Base-by-base conservation (phyloP, 1,284 basidiomycete species). In the Psilocybe mexicana region DNA sequence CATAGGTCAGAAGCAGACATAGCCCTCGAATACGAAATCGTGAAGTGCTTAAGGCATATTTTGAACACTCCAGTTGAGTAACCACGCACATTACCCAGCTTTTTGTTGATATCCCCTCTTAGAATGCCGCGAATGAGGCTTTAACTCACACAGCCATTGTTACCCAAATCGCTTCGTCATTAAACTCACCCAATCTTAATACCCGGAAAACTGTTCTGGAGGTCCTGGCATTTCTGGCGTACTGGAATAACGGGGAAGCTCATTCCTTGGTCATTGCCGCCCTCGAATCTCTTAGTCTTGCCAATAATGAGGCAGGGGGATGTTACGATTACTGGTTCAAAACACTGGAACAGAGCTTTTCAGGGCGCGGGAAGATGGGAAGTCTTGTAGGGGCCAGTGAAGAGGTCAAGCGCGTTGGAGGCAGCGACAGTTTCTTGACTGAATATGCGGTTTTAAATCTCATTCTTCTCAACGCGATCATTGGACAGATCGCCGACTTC, bases 301-400 rank as follows among this genome's bases (percentile, higher is more conserved):
- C 82, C 4, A 90, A 91, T 63, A 81, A 82, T 70, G 87, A 87
- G 58, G 79, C 84, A 10, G 70, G 71, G 36, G 79, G 80, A 33
- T 82, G 76, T 44, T 99, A 94, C 72, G 88, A 90, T 63, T 94
- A 86, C 62, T 98, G 94, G 96, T 92, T 99, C 72, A 87, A 87
- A 63, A 88, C 90, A 1, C 79, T 96, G 60, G 92, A 96, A 66
- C 77, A 78, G 40, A 86, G 86, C 3, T 80, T 98, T 11, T 84
- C 87, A 46, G 94, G 95, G 1, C 79, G 94, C 59, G 96, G 97
- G 1, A 91, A 88, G 71, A 96, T 98, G 94, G 96, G 96, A 1
- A 96, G 92, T 69, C 75, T 92, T 49, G 96, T 99, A 6, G 96
- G 97, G 2, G 93, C 94, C 7, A 96, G 94, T 65, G 92, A 96